Evolutionary conservation across 2,329 filamentous ascomycete genomes (phyloP).

Genomic region (Aspergillus bombycis): DNA sequence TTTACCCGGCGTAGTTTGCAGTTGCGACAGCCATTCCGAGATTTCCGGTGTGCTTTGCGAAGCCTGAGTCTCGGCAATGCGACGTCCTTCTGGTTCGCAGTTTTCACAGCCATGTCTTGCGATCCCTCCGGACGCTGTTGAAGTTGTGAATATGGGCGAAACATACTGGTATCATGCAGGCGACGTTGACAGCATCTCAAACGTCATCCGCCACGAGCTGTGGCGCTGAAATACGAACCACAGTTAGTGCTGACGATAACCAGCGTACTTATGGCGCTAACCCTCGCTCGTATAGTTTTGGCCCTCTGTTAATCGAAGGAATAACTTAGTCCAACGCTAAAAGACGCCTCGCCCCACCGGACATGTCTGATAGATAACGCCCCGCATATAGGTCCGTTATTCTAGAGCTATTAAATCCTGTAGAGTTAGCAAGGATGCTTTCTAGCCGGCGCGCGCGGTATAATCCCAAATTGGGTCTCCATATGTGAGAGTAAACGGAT

Average conservation of each 20-base stretch:
- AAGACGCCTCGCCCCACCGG: neutral
- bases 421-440: no score
- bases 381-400: no score
- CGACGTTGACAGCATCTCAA: neutral
- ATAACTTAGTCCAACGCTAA: neutral
- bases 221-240: neutral
- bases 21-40: neutral
- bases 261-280: neutral
- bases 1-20: neutral
- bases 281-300: neutral
- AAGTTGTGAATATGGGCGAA: neutral
- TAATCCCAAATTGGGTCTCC: no score
- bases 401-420: no score
- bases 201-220: neutral
- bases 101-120: neutral
- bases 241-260: neutral
- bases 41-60: neutral
- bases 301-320: neutral
- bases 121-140: neutral
- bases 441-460: no score
- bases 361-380: neutral
- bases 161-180: neutral
- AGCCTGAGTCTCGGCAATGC: neutral
- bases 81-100: neutral
- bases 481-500: no score